These are phyloP conservation scores for Bruguiera hainesii DNA, from an alignment of 441 rosid genomes.

Conservation along the genomic window DNA sequence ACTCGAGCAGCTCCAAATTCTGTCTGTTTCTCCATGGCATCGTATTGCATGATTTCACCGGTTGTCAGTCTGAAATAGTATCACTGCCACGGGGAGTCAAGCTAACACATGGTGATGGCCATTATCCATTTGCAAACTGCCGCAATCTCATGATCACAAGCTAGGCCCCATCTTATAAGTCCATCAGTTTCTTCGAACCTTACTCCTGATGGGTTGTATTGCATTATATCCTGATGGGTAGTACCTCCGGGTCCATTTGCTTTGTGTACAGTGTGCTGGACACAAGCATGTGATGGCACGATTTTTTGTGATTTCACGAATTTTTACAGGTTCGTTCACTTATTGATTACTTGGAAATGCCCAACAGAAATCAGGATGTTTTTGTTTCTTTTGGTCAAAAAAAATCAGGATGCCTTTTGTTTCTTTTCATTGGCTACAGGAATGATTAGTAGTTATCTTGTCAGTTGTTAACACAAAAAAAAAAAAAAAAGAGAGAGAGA, in stretches of 20 bases:
- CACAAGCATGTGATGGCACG: conserved; percentile 23
- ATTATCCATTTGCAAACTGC: conserved; percentile 9
- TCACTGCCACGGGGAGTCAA: conserved; percentile 4
- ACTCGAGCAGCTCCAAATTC: conserved; percentile 1
- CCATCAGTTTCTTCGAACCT: conserved; percentile 13
- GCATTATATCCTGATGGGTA: conserved; percentile 7
- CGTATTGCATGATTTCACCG: conserved; percentile 16
- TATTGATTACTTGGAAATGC: neutral
- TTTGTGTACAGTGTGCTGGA: neutral
- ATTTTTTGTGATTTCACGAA: neutral
- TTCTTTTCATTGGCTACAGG: too few species aligned
- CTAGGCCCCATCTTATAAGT: conserved; percentile 19
- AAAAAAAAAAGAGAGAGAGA: too few species aligned
- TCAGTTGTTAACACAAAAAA: neutral
- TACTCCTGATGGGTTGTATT: neutral
- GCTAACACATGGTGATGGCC: conserved; percentile 32
- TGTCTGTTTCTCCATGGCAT: conserved; percentile 22
- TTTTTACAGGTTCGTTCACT: neutral
- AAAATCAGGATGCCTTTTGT: neutral
- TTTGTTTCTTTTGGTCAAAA: neutral
- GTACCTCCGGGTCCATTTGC: conserved; percentile 17
- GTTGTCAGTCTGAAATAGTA: conserved; percentile 18
- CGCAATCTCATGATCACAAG: conserved; percentile 5
- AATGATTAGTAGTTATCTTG: neutral
- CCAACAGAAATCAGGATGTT: neutral